phyloP scores from a whole-genome alignment of 2,329 filamentous ascomycete genomes.

The Penicillium sp. region DNA sequence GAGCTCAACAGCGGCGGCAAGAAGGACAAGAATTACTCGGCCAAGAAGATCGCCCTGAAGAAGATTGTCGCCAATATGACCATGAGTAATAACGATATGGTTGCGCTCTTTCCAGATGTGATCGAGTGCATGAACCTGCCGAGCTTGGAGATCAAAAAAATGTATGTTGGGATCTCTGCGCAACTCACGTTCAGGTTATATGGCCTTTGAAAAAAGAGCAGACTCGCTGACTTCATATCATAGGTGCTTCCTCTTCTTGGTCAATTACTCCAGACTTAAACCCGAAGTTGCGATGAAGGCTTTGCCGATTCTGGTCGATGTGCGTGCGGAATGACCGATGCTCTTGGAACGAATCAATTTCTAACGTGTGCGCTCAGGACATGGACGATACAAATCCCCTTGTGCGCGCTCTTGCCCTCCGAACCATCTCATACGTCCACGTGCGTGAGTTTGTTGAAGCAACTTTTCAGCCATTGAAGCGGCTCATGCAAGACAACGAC shows the following conservation, averaged over 20 bases:
- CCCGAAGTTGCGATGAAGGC: conserved; percentile 92
- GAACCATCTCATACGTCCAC: conserved; percentile 96
- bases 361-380: conserved; percentile 52
- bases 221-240: conserved; percentile 7
- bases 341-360: conserved; percentile 3
- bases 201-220: neutral
- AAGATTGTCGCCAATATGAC: conserved; percentile 99
- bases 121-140: conserved; percentile 92
- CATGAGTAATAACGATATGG: conserved; percentile 99
- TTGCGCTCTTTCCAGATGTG: conserved; percentile 90
- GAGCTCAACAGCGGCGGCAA: conserved; percentile 91
- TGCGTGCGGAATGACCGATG: conserved; percentile 35
- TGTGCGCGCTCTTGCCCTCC: conserved; percentile 81
- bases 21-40: conserved; percentile 93
- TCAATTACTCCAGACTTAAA: conserved; percentile 93
- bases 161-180: conserved; percentile 50
- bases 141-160: conserved; percentile 98
- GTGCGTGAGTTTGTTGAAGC: conserved; percentile 93
- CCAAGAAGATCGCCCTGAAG: conserved; percentile 97
- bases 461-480: conserved; percentile 76
- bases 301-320: conserved; percentile 76
- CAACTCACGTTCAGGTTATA: neutral
- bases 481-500: conserved; percentile 75
- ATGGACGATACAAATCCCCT: conserved; percentile 91
- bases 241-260: conserved; percentile 95